Base-by-base conservation (phyloP, 75 land plant genomes). In the Larix kaempferi region DNA sequence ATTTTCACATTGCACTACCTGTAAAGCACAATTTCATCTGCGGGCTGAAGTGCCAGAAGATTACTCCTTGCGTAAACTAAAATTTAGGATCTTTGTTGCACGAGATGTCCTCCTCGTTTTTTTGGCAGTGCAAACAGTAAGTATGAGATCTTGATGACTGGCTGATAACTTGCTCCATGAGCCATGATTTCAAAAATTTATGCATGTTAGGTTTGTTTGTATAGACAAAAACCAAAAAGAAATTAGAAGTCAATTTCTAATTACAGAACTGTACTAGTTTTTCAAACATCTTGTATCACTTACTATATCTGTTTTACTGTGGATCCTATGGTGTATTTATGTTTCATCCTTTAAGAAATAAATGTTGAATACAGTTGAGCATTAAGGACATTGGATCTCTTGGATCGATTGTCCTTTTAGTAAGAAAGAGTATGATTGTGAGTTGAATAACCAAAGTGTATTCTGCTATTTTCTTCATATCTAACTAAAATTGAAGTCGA, bases 1-100 rank as follows among this genome's bases (percentile, higher is more conserved):
- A 11, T 95, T 95, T 80, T 91, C 94, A 0, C 98, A 95, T 82
- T 95, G 98, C 84, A 91, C 98, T 3, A 95, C 98, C 29, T 95
- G 98, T 76, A 95, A 91, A 82, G 98, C 98, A 26, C 96, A 88
- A 71, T 95, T 85, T 71, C 96, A 95, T 85, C 85, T 95, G 35
- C 82, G 86, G 49, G 84, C 88, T 54, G 90, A 85, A 57, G 25
- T 88, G 17, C 81, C 91, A 57, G 98, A 93, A 76, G 98, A 93
- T 71, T 85, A 91, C 77, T 89, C 91, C 21, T 95, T 96, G 96
- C 87, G 96, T 15, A 93, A 93, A 74, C 77, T 95, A 41, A 95
- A 95, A 76, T 95, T 95, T 84, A 90, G 93, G 73, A 61, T 93
- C 4, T 93, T 95, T 84, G 98, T 95, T 22, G 92, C 98, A 16